These are phyloP conservation scores for Colletotrichum liaoningense DNA, from an alignment of 2,329 filamentous ascomycete species.

Conservation along the genomic window DNA sequence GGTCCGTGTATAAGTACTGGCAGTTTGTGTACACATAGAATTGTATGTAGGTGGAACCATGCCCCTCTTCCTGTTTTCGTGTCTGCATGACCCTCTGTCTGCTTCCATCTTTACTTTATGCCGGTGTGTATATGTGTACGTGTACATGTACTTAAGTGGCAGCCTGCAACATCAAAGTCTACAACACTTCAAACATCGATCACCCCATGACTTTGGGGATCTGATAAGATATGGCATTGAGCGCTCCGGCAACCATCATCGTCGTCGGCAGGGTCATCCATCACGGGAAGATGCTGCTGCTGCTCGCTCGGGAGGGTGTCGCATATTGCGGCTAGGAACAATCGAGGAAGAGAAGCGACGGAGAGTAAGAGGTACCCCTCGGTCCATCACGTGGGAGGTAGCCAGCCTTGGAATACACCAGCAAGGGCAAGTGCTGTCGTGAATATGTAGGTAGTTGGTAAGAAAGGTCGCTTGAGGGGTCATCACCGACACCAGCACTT, in stretches of 20 bases:
- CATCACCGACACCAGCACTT: not conserved
- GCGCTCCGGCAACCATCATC: not conserved
- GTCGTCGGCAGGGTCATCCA: not conserved
- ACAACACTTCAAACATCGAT: not conserved
- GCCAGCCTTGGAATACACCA: not conserved
- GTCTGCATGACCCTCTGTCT: too few species aligned
- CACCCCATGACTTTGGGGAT: not conserved
- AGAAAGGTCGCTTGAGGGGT: not conserved
- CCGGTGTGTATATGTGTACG: not conserved
- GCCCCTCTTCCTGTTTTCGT: too few species aligned
- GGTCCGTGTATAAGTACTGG: not conserved
- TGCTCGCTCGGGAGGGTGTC: not conserved
- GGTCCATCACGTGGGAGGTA: not conserved
- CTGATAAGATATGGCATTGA: conserved; percentile 9
- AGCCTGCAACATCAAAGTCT: not conserved
- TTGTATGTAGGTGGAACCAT: too few species aligned
- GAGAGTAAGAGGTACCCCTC: not conserved
- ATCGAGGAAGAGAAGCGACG: not conserved
- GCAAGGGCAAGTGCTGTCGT: not conserved
- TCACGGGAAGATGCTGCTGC: not conserved
- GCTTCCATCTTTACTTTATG: too few species aligned
- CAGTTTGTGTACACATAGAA: too few species aligned
- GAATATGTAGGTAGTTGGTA: not conserved
- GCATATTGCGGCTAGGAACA: not conserved
- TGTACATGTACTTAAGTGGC: not conserved